Conservation (phyloP, 371 early-diverging fungal species). For the Rhizomucor pusillus region DNA sequence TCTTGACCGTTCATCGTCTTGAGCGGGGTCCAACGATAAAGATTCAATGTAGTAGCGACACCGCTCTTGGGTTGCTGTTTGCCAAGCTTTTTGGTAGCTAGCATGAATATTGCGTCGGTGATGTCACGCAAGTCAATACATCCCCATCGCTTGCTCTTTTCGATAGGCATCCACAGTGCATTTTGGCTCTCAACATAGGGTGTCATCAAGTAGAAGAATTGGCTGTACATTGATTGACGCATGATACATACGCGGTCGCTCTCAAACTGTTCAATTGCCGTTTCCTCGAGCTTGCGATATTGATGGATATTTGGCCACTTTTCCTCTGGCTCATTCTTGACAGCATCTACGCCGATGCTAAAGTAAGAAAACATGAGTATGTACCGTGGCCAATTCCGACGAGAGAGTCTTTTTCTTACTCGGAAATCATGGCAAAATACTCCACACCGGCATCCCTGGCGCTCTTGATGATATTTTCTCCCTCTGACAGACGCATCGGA, state of each 20-base stretch:
- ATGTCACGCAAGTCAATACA: conserved; percentile 31
- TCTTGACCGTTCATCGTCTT: conserved; percentile 15
- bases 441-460: conserved; percentile 22
- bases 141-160: conserved; percentile 25
- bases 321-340: conserved; percentile 3
- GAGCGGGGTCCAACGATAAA: conserved; percentile 22
- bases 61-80: conserved; percentile 5
- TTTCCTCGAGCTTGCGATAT: conserved; percentile 25
- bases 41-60: too few species aligned
- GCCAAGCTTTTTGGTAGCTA: conserved; percentile 13
- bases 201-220: conserved; percentile 36
- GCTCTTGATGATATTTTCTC: conserved; percentile 24
- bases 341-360: neutral
- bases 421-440: conserved; percentile 27
- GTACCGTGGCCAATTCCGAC: neutral
- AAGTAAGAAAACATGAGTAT: neutral
- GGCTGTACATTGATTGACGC: conserved; percentile 23
- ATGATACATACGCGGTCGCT: conserved; percentile 1
- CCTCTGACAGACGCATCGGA: conserved; percentile 20
- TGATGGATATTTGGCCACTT: conserved; percentile 12
- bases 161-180: conserved; percentile 22
- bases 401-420: too few species aligned
- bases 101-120: conserved; percentile 22
- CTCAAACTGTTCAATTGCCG: conserved; percentile 18
- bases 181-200: conserved; percentile 28